Base-by-base conservation (phyloP, 352 stramenopile species). In the Pythium catenulatum region DNA sequence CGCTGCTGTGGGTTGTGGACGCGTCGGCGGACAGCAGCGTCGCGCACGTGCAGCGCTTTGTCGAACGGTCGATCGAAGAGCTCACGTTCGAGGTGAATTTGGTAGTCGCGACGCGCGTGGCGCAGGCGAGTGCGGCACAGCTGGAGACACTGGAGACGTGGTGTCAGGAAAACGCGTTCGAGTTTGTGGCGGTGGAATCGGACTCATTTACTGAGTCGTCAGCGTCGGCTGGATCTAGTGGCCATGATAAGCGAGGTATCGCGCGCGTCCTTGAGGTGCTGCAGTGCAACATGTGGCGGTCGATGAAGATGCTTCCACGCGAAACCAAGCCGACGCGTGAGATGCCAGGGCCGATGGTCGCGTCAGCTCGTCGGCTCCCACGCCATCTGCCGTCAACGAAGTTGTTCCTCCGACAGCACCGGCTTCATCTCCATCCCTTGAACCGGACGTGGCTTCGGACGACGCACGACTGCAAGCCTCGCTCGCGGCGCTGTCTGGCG, bases 211-310 rank as follows among this genome's bases (percentile, higher is more conserved):
- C 21, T 0, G 66, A 9, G n/a, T n/a, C n/a, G n/a, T n/a, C n/a
- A n/a, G n/a, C n/a, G n/a, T n/a, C n/a, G n/a, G n/a, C n/a, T n/a
- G n/a, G n/a, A n/a, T n/a, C n/a, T n/a, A n/a, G n/a, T n/a, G n/a
- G n/a, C n/a, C 27, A 73, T 19, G 50, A 59, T 6, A 61, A 79
- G n/a, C 23, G 76, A 32, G 93, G 94, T 27, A 87, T 97, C 37
- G 89, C 94, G 17, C 92, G 94, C n/a, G 92, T 97, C 36, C 80
- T 97, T 25, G 94, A 97, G 70, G 94, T 93, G 19, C 79, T 97
- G 59, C 89, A 97, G 30, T 96, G 94, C 85, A 97, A 93, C 59
- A 96, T 97, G 92, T 97, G 94, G 94, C 76, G 79, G 21, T 96
- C 94, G 3, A 97, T 97, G 92, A 90, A 94, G 70, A 95, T 94